Conservation (phyloP, 2,329 filamentous ascomycete genomes). For the Aspergillus sp. region DNA sequence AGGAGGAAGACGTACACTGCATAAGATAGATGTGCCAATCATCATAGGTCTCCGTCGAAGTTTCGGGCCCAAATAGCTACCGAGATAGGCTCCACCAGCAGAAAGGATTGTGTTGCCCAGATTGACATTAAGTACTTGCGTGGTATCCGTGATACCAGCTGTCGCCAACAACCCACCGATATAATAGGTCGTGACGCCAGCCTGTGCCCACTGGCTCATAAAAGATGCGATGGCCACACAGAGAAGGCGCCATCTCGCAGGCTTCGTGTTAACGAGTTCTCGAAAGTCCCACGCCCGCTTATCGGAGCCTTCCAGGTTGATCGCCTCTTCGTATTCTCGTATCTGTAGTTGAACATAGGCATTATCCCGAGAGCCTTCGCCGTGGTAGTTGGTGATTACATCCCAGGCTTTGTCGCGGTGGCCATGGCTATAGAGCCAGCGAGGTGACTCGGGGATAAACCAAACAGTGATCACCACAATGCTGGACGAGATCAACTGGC, state of each 20-base stretch:
- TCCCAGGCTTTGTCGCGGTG: constrained; percentile 54
- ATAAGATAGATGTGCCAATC: no score
- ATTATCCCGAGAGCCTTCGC: constrained; percentile 37
- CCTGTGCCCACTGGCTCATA: constrained; percentile 45
- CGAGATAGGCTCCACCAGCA: constrained; percentile 37
- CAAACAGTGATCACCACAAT: constrained; percentile 48
- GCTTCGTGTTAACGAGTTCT: constrained; percentile 47
- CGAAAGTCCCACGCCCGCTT: constrained; percentile 59
- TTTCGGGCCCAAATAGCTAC: no score
- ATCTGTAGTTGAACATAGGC: constrained; percentile 27
- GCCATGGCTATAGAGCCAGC: constrained; percentile 58
- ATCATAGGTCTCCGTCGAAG: no score
- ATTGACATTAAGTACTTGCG: constrained; percentile 50
- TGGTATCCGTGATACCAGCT: constrained; percentile 45
- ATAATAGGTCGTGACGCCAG: constrained; percentile 49
- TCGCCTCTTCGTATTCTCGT: constrained; percentile 26
- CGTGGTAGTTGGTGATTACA: constrained; percentile 56
- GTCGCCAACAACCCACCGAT: constrained; percentile 49
- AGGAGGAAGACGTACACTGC: no score
- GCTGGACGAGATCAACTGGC: constrained; percentile 44
- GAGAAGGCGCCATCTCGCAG: constrained; percentile 46
- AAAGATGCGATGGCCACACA: constrained; percentile 47
- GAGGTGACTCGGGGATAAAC: constrained; percentile 57
- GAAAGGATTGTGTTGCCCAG: constrained; percentile 46
- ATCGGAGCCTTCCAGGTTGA: constrained; percentile 35